Percentiles rank a stretch among this genome's conserved stretches.
phyloP scores from a whole-genome alignment of 2,329 filamentous ascomycete genomes.

The Botrytis byssoidea region DNA sequence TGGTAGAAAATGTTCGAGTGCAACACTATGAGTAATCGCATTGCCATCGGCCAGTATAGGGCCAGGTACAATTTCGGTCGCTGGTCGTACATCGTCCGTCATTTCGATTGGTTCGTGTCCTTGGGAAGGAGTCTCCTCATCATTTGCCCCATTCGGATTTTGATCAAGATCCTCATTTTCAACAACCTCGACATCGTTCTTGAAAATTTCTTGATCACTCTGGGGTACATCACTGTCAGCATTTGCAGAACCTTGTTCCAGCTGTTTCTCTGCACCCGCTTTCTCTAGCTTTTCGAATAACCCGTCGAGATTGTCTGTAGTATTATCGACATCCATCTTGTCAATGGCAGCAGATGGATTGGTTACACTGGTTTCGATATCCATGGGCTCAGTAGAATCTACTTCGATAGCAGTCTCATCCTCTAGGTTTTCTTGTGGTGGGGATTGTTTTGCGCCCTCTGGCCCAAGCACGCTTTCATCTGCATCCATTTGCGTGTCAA shows the following conservation, averaged over 20 bases:
- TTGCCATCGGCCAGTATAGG: not conserved
- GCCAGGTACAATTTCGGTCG: no score
- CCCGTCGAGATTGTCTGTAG: constrained; percentile 9
- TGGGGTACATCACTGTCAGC: not conserved
- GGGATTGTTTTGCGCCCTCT: not conserved
- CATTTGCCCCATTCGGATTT: not conserved
- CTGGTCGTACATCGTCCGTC: not conserved
- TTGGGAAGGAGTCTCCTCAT: not conserved
- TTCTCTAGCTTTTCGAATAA: constrained; percentile 8
- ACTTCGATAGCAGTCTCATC: not conserved
- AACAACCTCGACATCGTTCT: not conserved
- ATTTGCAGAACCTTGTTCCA: not conserved
- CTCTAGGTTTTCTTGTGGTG: not conserved
- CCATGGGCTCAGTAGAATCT: constrained; percentile 3
- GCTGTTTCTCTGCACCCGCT: not conserved
- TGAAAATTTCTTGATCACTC: not conserved
- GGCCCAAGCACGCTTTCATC: not conserved
- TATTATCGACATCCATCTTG: not conserved
- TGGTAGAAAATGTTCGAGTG: not conserved
- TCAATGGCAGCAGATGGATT: not conserved
- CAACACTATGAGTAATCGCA: not conserved
- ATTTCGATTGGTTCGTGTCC: not conserved
- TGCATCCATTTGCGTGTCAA: not conserved
- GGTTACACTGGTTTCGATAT: not conserved
- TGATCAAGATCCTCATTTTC: not conserved